Conservation (phyloP, 2,329 filamentous ascomycete genomes). For the Trichophaea hybrida region DNA sequence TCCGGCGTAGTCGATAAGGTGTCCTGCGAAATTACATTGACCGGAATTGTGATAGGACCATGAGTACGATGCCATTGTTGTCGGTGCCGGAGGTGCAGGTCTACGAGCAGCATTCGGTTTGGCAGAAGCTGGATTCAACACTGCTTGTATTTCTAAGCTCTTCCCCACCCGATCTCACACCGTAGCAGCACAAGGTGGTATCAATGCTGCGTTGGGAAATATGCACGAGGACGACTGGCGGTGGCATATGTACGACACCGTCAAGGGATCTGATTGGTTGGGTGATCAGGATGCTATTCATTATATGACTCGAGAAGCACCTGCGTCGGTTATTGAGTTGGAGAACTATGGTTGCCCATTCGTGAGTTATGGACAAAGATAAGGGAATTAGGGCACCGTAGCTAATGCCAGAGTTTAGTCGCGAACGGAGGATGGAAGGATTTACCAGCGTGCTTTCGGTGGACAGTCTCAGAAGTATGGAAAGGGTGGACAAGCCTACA, state of each 20-base stretch:
- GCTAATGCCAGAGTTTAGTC: conserved; percentile 35
- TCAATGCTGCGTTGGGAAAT: conserved; percentile 79
- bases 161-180: conserved; percentile 78
- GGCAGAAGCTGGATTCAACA: conserved; percentile 79
- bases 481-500: conserved; percentile 95
- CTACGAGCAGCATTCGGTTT: conserved; percentile 73
- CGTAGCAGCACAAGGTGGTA: conserved; percentile 67
- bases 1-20: not conserved
- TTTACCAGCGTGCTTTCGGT: conserved; percentile 97
- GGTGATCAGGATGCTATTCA: conserved; percentile 96
- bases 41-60: conserved; percentile 52
- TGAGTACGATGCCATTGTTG: conserved; percentile 95
- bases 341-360: conserved; percentile 98
- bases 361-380: conserved; percentile 25
- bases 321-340: conserved; percentile 79
- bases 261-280: conserved; percentile 95
- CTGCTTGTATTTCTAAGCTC: conserved; percentile 71
- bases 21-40: not conserved
- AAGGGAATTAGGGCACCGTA: not conserved
- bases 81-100: conserved; percentile 69
- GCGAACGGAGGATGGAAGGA: conserved; percentile 88
- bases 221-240: conserved; percentile 98
- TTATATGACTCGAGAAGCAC: conserved; percentile 95
- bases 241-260: conserved; percentile 99
- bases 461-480: conserved; percentile 90